Evolutionary conservation across 345 rosid genomes (phyloP).

Genomic region (Citrus australasica): DNA sequence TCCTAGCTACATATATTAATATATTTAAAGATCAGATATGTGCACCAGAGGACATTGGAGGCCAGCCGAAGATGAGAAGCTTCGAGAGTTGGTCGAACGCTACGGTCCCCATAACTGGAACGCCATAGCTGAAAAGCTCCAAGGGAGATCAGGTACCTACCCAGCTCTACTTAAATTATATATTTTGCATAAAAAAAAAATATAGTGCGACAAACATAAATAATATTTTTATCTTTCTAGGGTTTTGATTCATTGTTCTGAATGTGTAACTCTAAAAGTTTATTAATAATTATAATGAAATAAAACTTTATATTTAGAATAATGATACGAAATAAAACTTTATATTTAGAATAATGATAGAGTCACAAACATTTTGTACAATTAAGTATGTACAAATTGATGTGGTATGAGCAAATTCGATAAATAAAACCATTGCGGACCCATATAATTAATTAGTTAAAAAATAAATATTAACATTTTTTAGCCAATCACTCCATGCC

Average conservation of each 20-base stretch:
- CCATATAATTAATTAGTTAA: too few relatives aligned
- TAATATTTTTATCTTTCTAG: not conserved
- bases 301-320: too few relatives aligned
- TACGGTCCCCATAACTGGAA: conserved; percentile 85
- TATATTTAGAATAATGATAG: too few relatives aligned
- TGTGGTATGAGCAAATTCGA: too few relatives aligned
- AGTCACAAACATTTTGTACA: too few relatives aligned
- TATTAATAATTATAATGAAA: too few relatives aligned
- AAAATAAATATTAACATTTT: too few relatives aligned
- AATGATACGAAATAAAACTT: too few relatives aligned
- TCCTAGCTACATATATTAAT: not conserved
- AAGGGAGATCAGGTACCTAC: conserved; percentile 58
- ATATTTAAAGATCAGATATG: conserved; percentile 30
- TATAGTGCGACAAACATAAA: not conserved
- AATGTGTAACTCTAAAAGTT: not conserved
- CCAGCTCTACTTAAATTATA: too few relatives aligned
- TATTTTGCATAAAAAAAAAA: not conserved
- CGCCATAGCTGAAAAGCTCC: conserved; percentile 75
- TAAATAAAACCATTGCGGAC: too few relatives aligned
- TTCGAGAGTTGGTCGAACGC: conserved; percentile 54
- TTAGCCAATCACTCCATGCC: too few relatives aligned
- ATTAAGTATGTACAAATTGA: too few relatives aligned
- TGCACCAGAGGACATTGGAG: conserved; percentile 79
- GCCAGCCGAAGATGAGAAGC: conserved; percentile 72
- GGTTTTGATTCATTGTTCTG: not conserved